Base-by-base conservation (phyloP, 495 filamentous ascomycete species). In the Jackrogersella minutella region DNA sequence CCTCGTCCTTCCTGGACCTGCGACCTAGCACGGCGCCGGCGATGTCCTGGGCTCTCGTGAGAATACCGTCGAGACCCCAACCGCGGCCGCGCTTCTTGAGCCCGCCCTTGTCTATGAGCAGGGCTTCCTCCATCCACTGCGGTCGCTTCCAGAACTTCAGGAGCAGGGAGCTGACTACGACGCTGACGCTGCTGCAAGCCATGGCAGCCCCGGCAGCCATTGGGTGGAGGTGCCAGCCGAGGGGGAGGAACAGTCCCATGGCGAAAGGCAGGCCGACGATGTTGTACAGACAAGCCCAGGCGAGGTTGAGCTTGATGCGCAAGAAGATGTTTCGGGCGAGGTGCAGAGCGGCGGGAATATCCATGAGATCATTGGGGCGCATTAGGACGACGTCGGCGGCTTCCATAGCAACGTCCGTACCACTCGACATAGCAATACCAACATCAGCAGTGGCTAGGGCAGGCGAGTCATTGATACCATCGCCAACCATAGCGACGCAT, bases 391-490 rank as follows among this genome's bases (percentile, higher is more conserved):
- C 88, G 69, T 97, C 92, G 1, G 95, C 96, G 3, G 95, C 95
- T 79, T 99, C 95, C 88, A 99, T 94, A 36, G 95, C 95, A 1
- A 99, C 94, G 77, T 99, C 95, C 0, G 95, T 98, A 56, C 95
- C 95, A 0, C 88, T 91, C 14, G 91, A 85, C 73, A 99, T 90
- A 14, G 93, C 93, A 69, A 99, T 97, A 59, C 95, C 95, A 40
- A 98, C 88, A 61, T 93, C 86, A 26, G 95, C 93, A 1, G 93
- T 97, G 13, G 94, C 95, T 1, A 99, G 85, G 1, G 95, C 95
- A 0, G 95, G 95, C 0, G 94, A 97, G 81, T 99, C 95, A 76
- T 99, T 99, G 84, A 99, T 97, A 34, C 95, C 95, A 73, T 99
- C 95, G 52, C 95, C 95, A 19, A 98, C 95, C 95, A 99, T 98